Evolutionary conservation across 2,329 filamentous ascomycete genomes (phyloP).

Genomic region (Daldinia eschscholtzii): DNA sequence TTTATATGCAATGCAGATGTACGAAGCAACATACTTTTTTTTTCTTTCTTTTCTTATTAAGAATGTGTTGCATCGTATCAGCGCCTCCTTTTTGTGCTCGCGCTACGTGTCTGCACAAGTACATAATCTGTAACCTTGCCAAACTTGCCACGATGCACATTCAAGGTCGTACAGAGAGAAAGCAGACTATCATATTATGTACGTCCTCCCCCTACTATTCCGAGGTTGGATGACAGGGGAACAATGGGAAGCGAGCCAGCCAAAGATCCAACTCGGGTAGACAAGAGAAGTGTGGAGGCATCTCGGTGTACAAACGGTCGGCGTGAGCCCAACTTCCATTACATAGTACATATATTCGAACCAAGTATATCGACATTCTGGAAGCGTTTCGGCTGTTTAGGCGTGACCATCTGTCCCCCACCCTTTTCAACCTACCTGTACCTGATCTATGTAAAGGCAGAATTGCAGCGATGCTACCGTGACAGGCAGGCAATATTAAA

Average conservation of each 20-base stretch:
- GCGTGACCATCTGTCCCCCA: slow-evolving; percentile 29
- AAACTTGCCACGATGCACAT: slow-evolving; percentile 24
- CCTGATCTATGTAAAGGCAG: slow-evolving; percentile 2
- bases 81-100: slow-evolving; percentile 32
- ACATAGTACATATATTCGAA: not conserved
- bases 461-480: slow-evolving; percentile 29
- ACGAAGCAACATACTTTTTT: slow-evolving; percentile 7
- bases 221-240: slow-evolving; percentile 34
- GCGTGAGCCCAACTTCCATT: slow-evolving; percentile 24
- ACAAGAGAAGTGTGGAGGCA: slow-evolving; percentile 30
- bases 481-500: slow-evolving; percentile 14
- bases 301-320: slow-evolving; percentile 32
- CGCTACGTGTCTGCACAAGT: slow-evolving; percentile 32
- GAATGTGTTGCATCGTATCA: slow-evolving; percentile 30
- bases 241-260: slow-evolving; percentile 27
- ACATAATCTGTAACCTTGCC: slow-evolving; percentile 26
- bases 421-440: slow-evolving; percentile 15
- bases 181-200: slow-evolving; percentile 5
- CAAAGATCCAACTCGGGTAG: slow-evolving; percentile 32
- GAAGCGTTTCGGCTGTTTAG: slow-evolving; percentile 32
- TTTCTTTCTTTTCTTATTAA: slow-evolving; percentile 4
- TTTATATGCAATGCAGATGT: slow-evolving; percentile 25
- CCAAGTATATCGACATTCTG: slow-evolving; percentile 17
- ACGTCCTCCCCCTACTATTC: slow-evolving; percentile 17
- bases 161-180: slow-evolving; percentile 4